These are phyloP conservation scores for Cronartium ribicola DNA, from an alignment of 1,284 basidiomycete genomes.

Conservation along the genomic window DNA sequence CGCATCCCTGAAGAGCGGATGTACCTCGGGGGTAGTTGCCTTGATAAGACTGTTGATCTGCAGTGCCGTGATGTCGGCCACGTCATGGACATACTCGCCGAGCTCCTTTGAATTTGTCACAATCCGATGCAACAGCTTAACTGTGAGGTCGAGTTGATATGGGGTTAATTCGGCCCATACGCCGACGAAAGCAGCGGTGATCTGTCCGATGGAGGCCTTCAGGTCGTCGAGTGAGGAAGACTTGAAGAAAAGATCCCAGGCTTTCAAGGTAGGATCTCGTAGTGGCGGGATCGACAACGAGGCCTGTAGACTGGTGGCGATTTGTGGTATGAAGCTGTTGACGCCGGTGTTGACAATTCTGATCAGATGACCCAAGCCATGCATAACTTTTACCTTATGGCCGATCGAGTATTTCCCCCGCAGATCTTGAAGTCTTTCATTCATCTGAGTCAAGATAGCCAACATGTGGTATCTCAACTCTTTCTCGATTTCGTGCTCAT, in stretches of 20 bases:
- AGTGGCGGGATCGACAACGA: slow-evolving; percentile 70
- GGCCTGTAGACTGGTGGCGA: slow-evolving; percentile 94
- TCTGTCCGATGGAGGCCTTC: slow-evolving; percentile 78
- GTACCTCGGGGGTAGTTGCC: slow-evolving; percentile 58
- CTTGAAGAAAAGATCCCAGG: slow-evolving; percentile 75
- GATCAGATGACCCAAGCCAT: slow-evolving; percentile 34
- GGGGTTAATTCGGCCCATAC: slow-evolving; percentile 68
- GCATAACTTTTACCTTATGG: slow-evolving; percentile 32
- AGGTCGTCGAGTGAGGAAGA: slow-evolving; percentile 69
- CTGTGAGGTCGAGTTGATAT: slow-evolving; percentile 60
- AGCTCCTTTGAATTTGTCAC: slow-evolving; percentile 63
- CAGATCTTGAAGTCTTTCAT: slow-evolving; percentile 37
- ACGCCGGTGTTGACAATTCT: slow-evolving; percentile 27
- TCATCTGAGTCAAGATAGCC: slow-evolving; percentile 34
- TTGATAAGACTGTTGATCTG: background rate
- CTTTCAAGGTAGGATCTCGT: slow-evolving; percentile 70
- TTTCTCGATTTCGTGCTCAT: slow-evolving; percentile 26
- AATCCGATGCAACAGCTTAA: slow-evolving; percentile 65
- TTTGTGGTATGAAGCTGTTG: slow-evolving; percentile 56
- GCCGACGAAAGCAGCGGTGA: slow-evolving; percentile 75
- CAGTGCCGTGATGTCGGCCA: slow-evolving; percentile 62
- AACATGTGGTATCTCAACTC: slow-evolving; percentile 22
- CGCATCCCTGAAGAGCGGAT: slow-evolving; percentile 60
- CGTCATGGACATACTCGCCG: slow-evolving; percentile 63
- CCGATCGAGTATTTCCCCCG: slow-evolving; percentile 31